phyloP scores from a whole-genome alignment of 2,329 filamentous ascomycete species.

The Neopestalotiopsis sp. region DNA sequence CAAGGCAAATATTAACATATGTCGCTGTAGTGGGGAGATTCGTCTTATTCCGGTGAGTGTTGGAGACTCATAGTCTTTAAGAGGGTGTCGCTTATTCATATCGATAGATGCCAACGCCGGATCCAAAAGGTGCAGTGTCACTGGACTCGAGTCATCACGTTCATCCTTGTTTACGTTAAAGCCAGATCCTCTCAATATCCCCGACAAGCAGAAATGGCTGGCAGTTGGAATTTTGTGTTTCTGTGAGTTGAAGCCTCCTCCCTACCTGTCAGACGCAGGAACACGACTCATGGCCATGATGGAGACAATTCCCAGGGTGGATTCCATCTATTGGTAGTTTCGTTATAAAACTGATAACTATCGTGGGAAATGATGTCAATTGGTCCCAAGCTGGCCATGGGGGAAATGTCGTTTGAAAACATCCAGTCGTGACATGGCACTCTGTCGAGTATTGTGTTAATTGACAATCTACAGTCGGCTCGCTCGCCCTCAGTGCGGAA shows the following conservation, averaged over 20 bases:
- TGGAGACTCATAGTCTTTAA: not conserved
- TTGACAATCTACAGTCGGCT: conserved; percentile 29
- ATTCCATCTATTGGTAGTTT: too few relatives aligned
- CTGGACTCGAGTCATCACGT: not conserved
- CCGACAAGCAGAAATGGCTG: conserved; percentile 18
- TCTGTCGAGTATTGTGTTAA: not conserved
- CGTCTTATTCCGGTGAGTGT: conserved; percentile 18
- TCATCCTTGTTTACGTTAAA: not conserved
- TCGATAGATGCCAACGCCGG: conserved; percentile 15
- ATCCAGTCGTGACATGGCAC: too few relatives aligned
- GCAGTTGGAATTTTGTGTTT: conserved; percentile 18
- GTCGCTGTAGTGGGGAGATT: conserved; percentile 9
- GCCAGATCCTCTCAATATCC: conserved; percentile 18
- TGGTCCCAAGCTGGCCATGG: too few relatives aligned
- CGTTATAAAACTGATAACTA: too few relatives aligned
- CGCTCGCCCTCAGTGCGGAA: conserved; percentile 35
- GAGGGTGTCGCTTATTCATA: not conserved
- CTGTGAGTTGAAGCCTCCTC: not conserved
- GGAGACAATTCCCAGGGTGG: too few relatives aligned
- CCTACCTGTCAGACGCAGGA: not conserved
- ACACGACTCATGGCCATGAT: not conserved
- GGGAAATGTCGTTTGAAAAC: too few relatives aligned
- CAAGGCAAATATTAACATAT: too few relatives aligned
- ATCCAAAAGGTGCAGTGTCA: conserved; percentile 14
- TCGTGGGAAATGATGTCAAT: too few relatives aligned